These are phyloP conservation scores for Leishmania gerbilli DNA, from an alignment of 208 protist genomes.

Conservation along the genomic window DNA sequence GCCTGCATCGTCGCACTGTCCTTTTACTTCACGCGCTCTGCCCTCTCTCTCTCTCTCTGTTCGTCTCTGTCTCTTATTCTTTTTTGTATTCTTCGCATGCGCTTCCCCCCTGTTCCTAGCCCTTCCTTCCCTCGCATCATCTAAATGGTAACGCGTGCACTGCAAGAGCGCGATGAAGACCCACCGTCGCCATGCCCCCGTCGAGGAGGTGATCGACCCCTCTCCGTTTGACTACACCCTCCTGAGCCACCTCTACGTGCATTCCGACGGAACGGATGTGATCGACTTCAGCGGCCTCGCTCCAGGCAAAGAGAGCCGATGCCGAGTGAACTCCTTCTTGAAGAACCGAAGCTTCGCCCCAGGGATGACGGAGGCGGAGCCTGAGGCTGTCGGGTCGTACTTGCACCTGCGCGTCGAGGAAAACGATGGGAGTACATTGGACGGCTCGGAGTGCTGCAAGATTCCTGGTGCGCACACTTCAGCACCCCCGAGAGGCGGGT, in stretches of 20 bases:
- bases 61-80: neutral
- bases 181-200: constrained; percentile 36
- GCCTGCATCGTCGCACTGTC: neutral
- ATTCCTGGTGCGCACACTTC: neutral
- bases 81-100: neutral
- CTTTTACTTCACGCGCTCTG: too few species aligned
- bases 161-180: constrained; percentile 52
- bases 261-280: constrained; percentile 72
- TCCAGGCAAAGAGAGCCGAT: constrained; percentile 26
- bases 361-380: neutral
- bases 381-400: constrained; percentile 35
- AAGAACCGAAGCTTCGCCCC: constrained; percentile 44
- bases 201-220: constrained; percentile 43
- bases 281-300: constrained; percentile 75
- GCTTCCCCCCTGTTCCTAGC: neutral
- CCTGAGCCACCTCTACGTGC: constrained; percentile 70
- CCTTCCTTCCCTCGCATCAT: neutral
- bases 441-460: neutral
- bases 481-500: neutral
- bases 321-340: constrained; percentile 40
- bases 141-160: neutral
- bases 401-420: constrained; percentile 50
- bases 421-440: constrained; percentile 3
- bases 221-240: constrained; percentile 74
- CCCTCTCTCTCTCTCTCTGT: neutral